Evolutionary conservation across 2,329 filamentous ascomycete genomes (phyloP).

Genomic region (Gaeumannomyces sp.): DNA sequence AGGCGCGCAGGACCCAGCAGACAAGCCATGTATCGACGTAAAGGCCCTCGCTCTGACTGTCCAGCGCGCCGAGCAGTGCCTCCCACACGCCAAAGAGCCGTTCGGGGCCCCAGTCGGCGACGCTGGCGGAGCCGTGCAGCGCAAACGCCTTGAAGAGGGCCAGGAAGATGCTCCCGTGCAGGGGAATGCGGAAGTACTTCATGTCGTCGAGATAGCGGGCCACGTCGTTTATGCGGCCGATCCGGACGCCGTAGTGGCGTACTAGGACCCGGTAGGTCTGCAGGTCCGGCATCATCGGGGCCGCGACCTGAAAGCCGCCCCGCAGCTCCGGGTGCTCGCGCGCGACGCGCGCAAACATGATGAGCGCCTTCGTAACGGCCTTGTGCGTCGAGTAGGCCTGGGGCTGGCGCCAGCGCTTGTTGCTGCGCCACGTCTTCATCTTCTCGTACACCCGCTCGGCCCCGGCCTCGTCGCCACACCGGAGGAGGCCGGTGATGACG

Average conservation of each 20-base stretch:
- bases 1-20: conserved; percentile 56
- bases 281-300: conserved; percentile 66
- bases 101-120: conserved; percentile 65
- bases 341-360: conserved; percentile 50
- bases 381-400: conserved; percentile 38
- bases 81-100: conserved; percentile 64
- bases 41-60: conserved; percentile 39
- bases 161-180: conserved; percentile 73
- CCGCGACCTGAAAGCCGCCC: conserved; percentile 49
- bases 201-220: conserved; percentile 74
- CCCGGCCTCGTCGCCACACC: conserved; percentile 66
- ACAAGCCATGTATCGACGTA: conserved; percentile 55
- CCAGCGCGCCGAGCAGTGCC: conserved; percentile 53
- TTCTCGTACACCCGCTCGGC: conserved; percentile 76
- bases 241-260: conserved; percentile 60
- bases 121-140: conserved; percentile 56
- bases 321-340: conserved; percentile 50
- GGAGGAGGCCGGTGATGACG: conserved; percentile 72
- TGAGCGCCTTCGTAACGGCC: conserved; percentile 48
- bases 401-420: conserved; percentile 32
- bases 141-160: conserved; percentile 78
- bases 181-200: conserved; percentile 58
- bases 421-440: conserved; percentile 58
- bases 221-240: conserved; percentile 67
- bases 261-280: conserved; percentile 77